These are phyloP conservation scores for Beauveria caledonica DNA, from an alignment of 2,329 filamentous ascomycete species.

Conservation along the genomic window DNA sequence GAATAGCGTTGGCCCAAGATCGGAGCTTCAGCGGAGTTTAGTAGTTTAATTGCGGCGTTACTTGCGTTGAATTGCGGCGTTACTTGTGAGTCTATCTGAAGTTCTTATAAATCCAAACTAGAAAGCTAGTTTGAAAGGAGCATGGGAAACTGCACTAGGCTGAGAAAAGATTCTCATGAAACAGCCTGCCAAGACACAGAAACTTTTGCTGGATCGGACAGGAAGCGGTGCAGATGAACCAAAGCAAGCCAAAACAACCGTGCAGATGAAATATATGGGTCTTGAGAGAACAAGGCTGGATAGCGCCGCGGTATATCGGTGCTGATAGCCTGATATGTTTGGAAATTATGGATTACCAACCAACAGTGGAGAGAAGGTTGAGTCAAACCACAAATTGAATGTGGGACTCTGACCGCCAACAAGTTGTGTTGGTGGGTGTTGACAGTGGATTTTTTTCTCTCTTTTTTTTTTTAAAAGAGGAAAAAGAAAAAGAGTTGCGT, in stretches of 20 bases:
- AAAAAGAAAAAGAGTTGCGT: no score
- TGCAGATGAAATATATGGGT: background rate
- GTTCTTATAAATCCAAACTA: background rate
- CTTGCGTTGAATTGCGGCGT: background rate
- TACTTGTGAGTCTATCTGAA: background rate
- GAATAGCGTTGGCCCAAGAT: background rate
- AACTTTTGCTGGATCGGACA: background rate
- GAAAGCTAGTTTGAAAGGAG: no score
- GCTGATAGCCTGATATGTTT: no score
- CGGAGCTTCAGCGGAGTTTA: background rate
- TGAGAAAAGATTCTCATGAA: background rate
- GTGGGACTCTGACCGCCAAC: background rate
- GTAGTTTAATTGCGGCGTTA: background rate
- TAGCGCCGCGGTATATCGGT: background rate
- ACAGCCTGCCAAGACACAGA: background rate
- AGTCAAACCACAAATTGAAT: background rate
- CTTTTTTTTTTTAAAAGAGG: no score
- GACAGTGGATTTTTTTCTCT: background rate
- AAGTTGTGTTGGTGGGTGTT: background rate
- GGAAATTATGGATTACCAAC: slow-evolving; percentile 9
- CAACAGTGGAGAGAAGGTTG: background rate
- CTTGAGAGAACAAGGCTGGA: background rate
- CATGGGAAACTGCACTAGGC: background rate
- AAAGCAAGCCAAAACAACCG: background rate
- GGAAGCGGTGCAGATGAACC: background rate